Evolutionary conservation across 352 stramenopile species (phyloP).

Genomic region (Phytopythium boreale): DNA sequence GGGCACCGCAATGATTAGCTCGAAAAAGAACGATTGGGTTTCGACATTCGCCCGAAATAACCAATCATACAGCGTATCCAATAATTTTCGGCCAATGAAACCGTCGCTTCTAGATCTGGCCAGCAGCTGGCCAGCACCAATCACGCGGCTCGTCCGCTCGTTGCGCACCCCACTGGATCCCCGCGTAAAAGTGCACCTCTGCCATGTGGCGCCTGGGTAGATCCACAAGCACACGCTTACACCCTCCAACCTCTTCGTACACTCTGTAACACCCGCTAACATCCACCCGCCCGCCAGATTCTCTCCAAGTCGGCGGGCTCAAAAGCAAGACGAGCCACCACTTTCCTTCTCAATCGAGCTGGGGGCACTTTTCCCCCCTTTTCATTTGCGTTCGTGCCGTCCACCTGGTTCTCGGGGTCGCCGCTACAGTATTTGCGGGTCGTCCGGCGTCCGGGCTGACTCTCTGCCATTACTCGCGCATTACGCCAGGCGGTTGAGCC

Average conservation of each 20-base stretch:
- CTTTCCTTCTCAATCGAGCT: neutral
- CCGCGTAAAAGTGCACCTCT: conserved; percentile 2
- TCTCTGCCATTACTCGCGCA: conserved; percentile 3
- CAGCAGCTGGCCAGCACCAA: neutral
- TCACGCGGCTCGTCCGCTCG: neutral
- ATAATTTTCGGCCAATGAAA: conserved; percentile 5
- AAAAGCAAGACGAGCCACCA: neutral
- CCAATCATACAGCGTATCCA: neutral
- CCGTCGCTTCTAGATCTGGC: neutral
- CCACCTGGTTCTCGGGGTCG: neutral
- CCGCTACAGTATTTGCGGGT: neutral
- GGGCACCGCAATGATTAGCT: neutral
- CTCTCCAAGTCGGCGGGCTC: neutral
- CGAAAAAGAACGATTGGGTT: conserved; percentile 5
- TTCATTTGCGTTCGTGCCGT: conserved; percentile 1
- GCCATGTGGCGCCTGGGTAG: conserved; percentile 2
- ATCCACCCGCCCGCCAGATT: neutral
- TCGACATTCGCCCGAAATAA: no score
- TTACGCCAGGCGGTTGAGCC: neutral
- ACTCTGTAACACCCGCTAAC: neutral
- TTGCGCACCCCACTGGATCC: neutral
- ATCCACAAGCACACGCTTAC: neutral
- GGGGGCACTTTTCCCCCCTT: neutral
- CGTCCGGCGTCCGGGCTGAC: neutral
- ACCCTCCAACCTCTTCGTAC: neutral